Base-by-base conservation (phyloP, 2,329 filamentous ascomycete genomes). In the Alternaria gansuensis region DNA sequence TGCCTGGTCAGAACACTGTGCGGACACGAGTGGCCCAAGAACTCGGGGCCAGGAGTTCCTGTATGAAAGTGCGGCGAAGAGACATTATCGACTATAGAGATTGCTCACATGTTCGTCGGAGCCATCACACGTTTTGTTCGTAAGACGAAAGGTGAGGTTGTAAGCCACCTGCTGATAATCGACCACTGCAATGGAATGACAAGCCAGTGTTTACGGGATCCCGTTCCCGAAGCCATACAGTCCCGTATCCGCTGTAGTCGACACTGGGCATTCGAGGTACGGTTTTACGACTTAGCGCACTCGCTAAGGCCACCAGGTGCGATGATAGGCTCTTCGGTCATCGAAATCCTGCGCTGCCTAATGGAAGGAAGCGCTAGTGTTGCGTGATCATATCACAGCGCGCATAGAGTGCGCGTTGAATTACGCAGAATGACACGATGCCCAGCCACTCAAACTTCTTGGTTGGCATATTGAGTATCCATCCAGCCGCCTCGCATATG, bases 301-400 rank as follows among this genome's bases (percentile, higher is more conserved):
- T 34, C 29, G 44, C 44, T 46, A 46, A 34, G 11, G 44, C 44
- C 44, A 46, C 44, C 44, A 34, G 29, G 7, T 21, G 17, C 44
- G 31, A 34, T 46, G 44, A 46, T 46, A 46, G 44, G 44, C 29
- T 34, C 17, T 29, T 46, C 44, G 44, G 44, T 46, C 29, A 46
- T 46, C 44, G 44, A 46, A 34, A 46, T 46, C 44, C 44, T 34
- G 44, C 29, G 31, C n/a, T 46, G 5, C n/a, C 44, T 33, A 24
- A 17, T 46, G 24, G 6, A 33, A 24, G 10, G 21, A 11, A 46
- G 31, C 44, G 29, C 29, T 10, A 9, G 13, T 33, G 44, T 46
- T 24, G 13, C 29, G 24, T 29, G 34, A 23, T 23, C 11, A 46
- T 34, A 33, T 46, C 29, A 46, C 29, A 24, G 29, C 17, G 44